These are phyloP conservation scores for Eucalyptus erythrocorys DNA, from an alignment of 345 rosid species.

Conservation along the genomic window DNA sequence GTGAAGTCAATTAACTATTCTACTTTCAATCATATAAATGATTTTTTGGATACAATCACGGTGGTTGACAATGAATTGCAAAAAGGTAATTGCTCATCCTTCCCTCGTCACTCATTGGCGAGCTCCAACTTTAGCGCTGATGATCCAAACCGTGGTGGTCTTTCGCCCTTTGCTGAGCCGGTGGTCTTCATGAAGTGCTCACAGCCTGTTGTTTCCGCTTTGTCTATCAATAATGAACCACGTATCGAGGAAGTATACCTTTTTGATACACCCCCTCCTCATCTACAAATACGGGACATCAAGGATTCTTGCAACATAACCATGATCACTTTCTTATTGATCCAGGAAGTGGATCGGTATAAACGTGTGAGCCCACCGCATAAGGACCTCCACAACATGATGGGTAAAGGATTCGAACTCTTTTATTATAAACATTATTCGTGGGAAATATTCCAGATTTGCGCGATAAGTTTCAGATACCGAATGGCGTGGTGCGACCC, in stretches of 20 bases:
- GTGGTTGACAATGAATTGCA: background rate
- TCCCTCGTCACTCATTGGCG: background rate
- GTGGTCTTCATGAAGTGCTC: background rate
- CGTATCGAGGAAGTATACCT: background rate
- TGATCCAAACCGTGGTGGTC: too few species aligned
- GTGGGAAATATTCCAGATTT: too few species aligned
- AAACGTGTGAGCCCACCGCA: too few species aligned
- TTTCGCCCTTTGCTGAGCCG: too few species aligned
- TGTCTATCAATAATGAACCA: background rate
- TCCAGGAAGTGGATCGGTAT: too few species aligned
- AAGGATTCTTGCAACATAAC: background rate
- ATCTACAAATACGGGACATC: too few species aligned
- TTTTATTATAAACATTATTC: too few species aligned
- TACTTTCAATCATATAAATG: rapidly evolving
- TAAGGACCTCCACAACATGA: too few species aligned
- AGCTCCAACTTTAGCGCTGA: rapidly evolving
- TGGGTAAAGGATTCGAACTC: too few species aligned
- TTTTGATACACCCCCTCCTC: too few species aligned
- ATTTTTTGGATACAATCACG: too few species aligned
- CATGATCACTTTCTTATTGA: rapidly evolving
- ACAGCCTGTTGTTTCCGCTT: background rate
- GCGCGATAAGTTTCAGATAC: too few species aligned
- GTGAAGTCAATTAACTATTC: background rate
- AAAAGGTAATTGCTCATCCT: background rate
- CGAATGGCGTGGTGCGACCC: rapidly evolving